phyloP scores from a whole-genome alignment of 1,284 basidiomycete genomes.

The Trichosporon sp. region DNA sequence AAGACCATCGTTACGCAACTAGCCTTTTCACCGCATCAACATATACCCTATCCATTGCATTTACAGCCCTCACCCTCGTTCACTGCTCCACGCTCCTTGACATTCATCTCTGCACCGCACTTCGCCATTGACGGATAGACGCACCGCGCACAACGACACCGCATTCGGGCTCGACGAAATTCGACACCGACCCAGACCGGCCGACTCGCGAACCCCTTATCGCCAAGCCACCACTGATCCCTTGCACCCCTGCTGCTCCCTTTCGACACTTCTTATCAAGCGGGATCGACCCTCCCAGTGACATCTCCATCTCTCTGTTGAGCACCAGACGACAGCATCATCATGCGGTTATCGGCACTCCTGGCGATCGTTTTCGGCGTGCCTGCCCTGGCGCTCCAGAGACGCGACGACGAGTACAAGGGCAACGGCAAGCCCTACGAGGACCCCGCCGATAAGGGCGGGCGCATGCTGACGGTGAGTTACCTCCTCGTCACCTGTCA shows the following conservation, averaged over 20 bases:
- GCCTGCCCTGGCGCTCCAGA: slow-evolving; percentile 10
- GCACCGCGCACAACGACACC: background rate
- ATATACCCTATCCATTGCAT: background rate
- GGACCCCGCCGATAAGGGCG: slow-evolving; percentile 23
- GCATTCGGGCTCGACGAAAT: background rate
- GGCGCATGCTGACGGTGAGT: slow-evolving; percentile 28
- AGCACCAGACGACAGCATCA: background rate
- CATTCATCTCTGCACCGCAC: background rate
- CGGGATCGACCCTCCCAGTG: background rate
- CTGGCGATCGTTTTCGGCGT: background rate
- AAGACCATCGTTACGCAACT: background rate
- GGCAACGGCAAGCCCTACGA: slow-evolving; percentile 18
- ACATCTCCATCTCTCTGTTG: background rate
- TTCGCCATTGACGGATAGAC: background rate
- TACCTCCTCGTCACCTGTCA: background rate
- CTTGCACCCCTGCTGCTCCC: background rate
- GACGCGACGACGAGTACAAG: slow-evolving; percentile 5
- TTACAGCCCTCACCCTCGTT: background rate
- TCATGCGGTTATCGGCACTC: background rate
- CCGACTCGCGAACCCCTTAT: background rate
- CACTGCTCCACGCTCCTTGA: background rate
- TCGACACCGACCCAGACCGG: background rate
- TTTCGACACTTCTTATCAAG: background rate
- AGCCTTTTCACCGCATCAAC: background rate
- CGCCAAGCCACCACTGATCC: slow-evolving; percentile 4